A percentile compares a stretch with the other conserved stretches of the same genome.
These are phyloP conservation scores for Apiotrichum laibachii DNA, from an alignment of 1,284 basidiomycete species.

Conservation along the genomic window DNA sequence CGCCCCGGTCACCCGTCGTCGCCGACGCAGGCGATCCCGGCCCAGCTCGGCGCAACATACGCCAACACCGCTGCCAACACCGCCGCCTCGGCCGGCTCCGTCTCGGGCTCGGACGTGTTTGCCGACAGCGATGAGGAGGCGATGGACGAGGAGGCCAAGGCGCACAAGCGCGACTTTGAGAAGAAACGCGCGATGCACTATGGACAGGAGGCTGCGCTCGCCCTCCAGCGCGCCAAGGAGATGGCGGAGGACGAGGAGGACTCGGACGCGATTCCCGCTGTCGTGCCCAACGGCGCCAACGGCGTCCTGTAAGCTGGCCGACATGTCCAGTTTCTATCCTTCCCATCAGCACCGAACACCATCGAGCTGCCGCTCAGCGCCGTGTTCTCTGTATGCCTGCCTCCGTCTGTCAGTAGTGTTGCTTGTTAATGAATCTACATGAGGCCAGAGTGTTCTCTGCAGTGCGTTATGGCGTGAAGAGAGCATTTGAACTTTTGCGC, in stretches of 20 bases:
- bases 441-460: neutral
- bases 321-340: neutral
- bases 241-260: slow-evolving; percentile 39
- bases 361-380: no score
- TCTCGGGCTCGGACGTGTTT: slow-evolving; percentile 36
- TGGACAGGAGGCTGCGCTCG: slow-evolving; percentile 79
- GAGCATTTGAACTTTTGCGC: no score
- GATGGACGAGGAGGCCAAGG: slow-evolving; percentile 83
- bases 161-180: slow-evolving; percentile 77
- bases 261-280: slow-evolving; percentile 11
- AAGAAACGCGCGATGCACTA: slow-evolving; percentile 79
- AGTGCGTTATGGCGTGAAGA: neutral
- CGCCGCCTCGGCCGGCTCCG: slow-evolving; percentile 8
- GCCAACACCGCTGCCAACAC: slow-evolving; percentile 47
- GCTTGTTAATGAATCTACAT: slow-evolving; percentile 2
- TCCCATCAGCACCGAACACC: no score
- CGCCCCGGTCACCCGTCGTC: slow-evolving; percentile 37
- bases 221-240: slow-evolving; percentile 65
- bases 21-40: slow-evolving; percentile 53
- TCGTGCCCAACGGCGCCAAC: slow-evolving; percentile 2
- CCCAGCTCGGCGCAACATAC: slow-evolving; percentile 51
- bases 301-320: neutral
- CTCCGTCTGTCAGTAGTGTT: neutral
- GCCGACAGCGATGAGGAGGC: slow-evolving; percentile 70
- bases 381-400: neutral